Base-by-base conservation (phyloP, 345 rosid species). In the Salix brachista region DNA sequence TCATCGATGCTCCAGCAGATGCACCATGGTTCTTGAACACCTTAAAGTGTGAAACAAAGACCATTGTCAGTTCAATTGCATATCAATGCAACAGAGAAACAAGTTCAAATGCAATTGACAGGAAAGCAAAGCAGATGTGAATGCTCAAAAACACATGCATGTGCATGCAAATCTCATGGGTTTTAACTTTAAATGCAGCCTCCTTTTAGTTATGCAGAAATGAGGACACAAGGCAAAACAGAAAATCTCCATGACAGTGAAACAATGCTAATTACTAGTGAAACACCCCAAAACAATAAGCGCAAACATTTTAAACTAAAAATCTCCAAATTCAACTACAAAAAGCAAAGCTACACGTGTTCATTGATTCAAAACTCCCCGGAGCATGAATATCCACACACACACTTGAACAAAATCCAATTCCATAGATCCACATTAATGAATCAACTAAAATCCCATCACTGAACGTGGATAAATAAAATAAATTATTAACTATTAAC, bases 1-100 rank as follows among this genome's bases (percentile, higher is more conserved):
- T 93, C 88, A 92, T 50, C 18, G 99, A 93, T 65, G 97, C 99
- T 78, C 98, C 95, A 21, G 99, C 98, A n/a, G 95, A 91, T 13
- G 92, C 92, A 32, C 97, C 91, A 50, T 92, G 89, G 86, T 93
- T 96, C 96, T 96, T 93, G 77, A 96, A 96, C 54, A 96, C 94
- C 99, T 96, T 71, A 21, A 44, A 41, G 54, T 66, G 84, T 52
- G 69, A 78, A 54, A 67, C 68, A 37, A 77, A 65, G 44, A 54
- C 25, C 19, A 42, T 8, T 65, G 67, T 61, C 75, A 61, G 58
- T 68, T 74, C 28, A 48, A 58, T 25, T 48, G 14, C 56, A 71
- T 17, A 56, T 26, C 12, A 65, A 6, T 50, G 18, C 52, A 44
- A 5, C n/a, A 58, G 36, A 30, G 61, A 77, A 32, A 70, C 17